Percentiles rank a stretch among this genome's conserved stretches.
phyloP scores from a whole-genome alignment of 2,329 filamentous ascomycete genomes.

The Sodiomyces alkalinus region DNA sequence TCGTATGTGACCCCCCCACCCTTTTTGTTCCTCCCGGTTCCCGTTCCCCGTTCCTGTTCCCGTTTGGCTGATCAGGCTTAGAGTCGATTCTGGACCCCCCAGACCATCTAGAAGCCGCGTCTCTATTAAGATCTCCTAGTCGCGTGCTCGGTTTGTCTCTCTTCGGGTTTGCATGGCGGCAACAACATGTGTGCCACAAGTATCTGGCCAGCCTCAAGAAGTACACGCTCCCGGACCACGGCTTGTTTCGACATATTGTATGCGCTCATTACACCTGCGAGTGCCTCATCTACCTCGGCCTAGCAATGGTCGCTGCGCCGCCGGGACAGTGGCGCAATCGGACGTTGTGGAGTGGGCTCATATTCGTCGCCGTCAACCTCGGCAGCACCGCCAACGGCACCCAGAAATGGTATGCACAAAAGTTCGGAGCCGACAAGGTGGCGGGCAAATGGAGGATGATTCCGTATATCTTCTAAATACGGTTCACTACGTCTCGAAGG shows the following conservation, averaged over 20 bases:
- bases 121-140: conserved; percentile 22
- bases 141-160: conserved; percentile 41
- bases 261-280: conserved; percentile 91
- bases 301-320: conserved; percentile 63
- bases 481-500: too few species aligned
- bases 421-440: conserved; percentile 55
- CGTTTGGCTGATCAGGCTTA: too few species aligned
- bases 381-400: conserved; percentile 68
- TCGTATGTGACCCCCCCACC: conserved; percentile 33
- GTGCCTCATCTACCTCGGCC: conserved; percentile 65
- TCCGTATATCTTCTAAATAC: conserved; percentile 48
- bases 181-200: conserved; percentile 62
- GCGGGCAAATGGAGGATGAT: conserved; percentile 59
- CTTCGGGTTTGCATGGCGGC: conserved; percentile 53
- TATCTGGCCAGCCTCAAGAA: conserved; percentile 59
- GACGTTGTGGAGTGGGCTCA: conserved; percentile 52
- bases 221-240: conserved; percentile 66
- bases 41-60: too few species aligned
- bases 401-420: conserved; percentile 61
- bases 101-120: neutral
- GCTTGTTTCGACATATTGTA: conserved; percentile 56
- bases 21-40: neutral
- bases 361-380: conserved; percentile 68
- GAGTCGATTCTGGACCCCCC: conserved; percentile 15
- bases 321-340: conserved; percentile 49